A percentile compares a stretch with the other conserved stretches of the same genome.
These are phyloP conservation scores for Magnolia kwangsiensis DNA, from an alignment of 164 flowering plant genomes.

Conservation along the genomic window DNA sequence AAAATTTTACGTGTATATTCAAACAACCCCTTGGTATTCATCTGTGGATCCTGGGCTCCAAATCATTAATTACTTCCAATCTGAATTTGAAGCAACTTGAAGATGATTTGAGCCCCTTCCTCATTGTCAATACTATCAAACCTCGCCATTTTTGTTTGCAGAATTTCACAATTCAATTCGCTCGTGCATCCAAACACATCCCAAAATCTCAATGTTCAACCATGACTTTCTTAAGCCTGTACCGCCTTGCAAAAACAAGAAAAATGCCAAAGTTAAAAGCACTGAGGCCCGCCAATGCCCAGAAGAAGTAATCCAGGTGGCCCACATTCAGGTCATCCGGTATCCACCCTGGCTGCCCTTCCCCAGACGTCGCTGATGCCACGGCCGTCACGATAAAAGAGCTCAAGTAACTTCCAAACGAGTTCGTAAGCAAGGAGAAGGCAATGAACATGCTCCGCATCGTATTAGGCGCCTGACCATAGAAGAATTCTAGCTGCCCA, in stretches of 20 bases:
- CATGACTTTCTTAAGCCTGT: constrained; percentile 18
- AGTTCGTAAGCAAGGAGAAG: constrained; percentile 39
- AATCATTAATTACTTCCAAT: too few relatives aligned
- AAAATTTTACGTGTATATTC: too few relatives aligned
- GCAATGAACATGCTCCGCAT: constrained; percentile 54
- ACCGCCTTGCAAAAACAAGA: constrained; percentile 29
- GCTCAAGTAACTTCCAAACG: constrained; percentile 48
- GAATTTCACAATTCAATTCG: too few relatives aligned
- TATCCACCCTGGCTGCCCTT: constrained; percentile 47
- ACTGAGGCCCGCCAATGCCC: constrained; percentile 39
- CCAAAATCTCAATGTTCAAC: background rate
- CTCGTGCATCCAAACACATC: background rate
- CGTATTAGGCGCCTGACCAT: constrained; percentile 54
- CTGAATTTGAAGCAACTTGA: too few relatives aligned
- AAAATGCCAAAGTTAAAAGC: constrained; percentile 32
- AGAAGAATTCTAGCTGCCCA: constrained; percentile 55
- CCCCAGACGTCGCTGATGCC: constrained; percentile 20
- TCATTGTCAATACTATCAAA: too few relatives aligned
- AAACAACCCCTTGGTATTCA: too few relatives aligned
- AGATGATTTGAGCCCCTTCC: too few relatives aligned
- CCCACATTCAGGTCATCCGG: constrained; percentile 49
- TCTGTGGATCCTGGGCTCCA: too few relatives aligned
- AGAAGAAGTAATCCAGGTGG: constrained; percentile 45
- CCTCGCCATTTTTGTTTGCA: too few relatives aligned
- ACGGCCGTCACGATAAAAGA: constrained; percentile 37